Percentiles rank a stretch among this genome's conserved stretches.
Evolutionary conservation across 768 basidiomycete genomes (phyloP).

Genomic region (Postia placenta): DNA sequence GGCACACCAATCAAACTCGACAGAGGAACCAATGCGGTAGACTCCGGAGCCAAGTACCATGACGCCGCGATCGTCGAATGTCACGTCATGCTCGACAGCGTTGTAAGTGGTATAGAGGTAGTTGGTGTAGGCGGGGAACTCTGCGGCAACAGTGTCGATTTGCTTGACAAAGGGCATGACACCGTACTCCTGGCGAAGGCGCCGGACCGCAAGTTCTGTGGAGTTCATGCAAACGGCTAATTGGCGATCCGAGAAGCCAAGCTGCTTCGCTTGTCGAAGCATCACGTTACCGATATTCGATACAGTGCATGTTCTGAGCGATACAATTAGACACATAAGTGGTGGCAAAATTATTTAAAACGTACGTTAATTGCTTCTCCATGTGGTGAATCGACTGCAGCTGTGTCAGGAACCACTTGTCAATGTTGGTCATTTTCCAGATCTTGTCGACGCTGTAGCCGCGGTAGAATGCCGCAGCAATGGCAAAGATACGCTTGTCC

Average conservation of each 20-base stretch:
- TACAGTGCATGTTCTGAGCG: conserved; percentile 44
- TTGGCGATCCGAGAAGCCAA: conserved; percentile 94
- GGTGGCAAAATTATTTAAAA: conserved; percentile 10
- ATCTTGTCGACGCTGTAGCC: conserved; percentile 95
- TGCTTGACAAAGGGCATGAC: conserved; percentile 95
- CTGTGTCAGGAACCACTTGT: conserved; percentile 96
- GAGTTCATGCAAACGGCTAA: conserved; percentile 79
- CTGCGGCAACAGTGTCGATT: conserved; percentile 98
- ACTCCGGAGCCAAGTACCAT: conserved; percentile 98
- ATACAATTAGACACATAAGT: not conserved
- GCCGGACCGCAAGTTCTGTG: conserved; percentile 89
- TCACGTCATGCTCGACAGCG: conserved; percentile 87
- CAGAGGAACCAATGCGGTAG: conserved; percentile 97
- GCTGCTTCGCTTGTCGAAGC: conserved; percentile 82
- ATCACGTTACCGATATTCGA: conserved; percentile 55
- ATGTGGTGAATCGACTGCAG: conserved; percentile 79
- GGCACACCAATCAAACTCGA: conserved; percentile 99
- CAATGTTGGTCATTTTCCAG: conserved; percentile 97
- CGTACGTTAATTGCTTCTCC: conserved; percentile 73
- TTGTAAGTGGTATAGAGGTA: conserved; percentile 99
- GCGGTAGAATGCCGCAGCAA: conserved; percentile 87
- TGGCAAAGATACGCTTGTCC: conserved; percentile 95
- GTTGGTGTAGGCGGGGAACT: conserved; percentile 98
- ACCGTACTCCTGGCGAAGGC: conserved; percentile 76
- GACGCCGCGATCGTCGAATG: conserved; percentile 86